phyloP scores from a whole-genome alignment of 2,329 filamentous ascomycete species.

The Elsinoe perseae region DNA sequence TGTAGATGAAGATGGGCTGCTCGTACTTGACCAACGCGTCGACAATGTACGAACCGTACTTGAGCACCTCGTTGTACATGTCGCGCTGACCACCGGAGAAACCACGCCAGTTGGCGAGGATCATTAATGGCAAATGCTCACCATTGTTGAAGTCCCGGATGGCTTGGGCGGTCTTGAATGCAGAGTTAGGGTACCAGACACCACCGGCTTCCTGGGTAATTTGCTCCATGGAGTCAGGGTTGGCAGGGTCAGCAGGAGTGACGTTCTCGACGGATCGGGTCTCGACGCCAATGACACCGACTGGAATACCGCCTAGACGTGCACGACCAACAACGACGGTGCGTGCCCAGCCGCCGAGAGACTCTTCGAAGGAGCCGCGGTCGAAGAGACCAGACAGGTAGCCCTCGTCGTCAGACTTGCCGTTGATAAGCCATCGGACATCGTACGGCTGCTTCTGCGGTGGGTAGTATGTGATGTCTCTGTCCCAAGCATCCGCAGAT shows the following conservation, averaged over 20 bases:
- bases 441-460: conserved; percentile 82
- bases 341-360: conserved; percentile 91
- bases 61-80: conserved; percentile 99
- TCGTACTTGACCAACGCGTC: conserved; percentile 97
- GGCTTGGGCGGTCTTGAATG: conserved; percentile 98
- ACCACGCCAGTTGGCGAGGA: conserved; percentile 98
- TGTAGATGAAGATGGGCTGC: conserved; percentile 98
- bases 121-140: conserved; percentile 97
- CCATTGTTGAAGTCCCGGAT: conserved; percentile 99
- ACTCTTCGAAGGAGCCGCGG: conserved; percentile 92
- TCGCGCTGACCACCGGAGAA: conserved; percentile 99
- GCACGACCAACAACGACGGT: conserved; percentile 96
- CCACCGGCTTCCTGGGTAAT: conserved; percentile 91
- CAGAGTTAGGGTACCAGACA: conserved; percentile 99
- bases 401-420: conserved; percentile 75
- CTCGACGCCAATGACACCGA: conserved; percentile 97
- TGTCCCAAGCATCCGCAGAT: conserved; percentile 80
- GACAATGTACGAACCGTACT: conserved; percentile 98
- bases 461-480: conserved; percentile 75
- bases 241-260: conserved; percentile 91
- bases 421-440: conserved; percentile 85
- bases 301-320: conserved; percentile 90
- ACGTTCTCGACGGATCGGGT: conserved; percentile 94
- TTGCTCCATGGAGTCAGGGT: conserved; percentile 96
- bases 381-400: conserved; percentile 93